Evolutionary conservation across 305 asterid genomes (phyloP).

Genomic region (Euphrasia arctica): DNA sequence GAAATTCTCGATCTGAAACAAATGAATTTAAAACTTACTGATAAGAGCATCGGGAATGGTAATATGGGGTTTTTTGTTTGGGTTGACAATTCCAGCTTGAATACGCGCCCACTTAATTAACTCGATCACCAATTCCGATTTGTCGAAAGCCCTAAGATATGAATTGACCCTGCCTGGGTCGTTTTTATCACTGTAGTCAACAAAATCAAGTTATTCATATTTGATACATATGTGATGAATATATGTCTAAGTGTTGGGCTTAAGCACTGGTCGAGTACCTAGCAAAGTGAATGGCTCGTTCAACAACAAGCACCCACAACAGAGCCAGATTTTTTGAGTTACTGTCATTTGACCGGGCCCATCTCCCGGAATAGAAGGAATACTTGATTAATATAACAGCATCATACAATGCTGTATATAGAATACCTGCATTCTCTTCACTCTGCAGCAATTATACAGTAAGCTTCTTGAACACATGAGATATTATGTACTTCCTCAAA

Average conservation of each 20-base stretch:
- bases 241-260: neutral
- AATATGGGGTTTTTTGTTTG: conserved; percentile 26
- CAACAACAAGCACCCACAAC: conserved; percentile 62
- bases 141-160: conserved; percentile 51
- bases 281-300: conserved; percentile 58
- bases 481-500: neutral
- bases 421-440: conserved; percentile 40
- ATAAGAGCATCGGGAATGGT: conserved; percentile 56
- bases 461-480: conserved; percentile 15
- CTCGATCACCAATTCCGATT: conserved; percentile 50
- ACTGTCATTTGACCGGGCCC: conserved; percentile 41
- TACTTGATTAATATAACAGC: conserved; percentile 54
- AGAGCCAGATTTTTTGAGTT: conserved; percentile 49
- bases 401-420: conserved; percentile 52
- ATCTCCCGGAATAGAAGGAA: conserved; percentile 49
- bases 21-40: conserved; percentile 45
- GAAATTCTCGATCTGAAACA: conserved; percentile 12
- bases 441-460: conserved; percentile 46
- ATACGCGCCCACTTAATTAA: conserved; percentile 49
- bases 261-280: conserved; percentile 39
- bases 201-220: conserved; percentile 29
- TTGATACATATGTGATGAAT: conserved; percentile 12
- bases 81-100: conserved; percentile 37
- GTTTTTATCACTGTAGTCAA: conserved; percentile 42
- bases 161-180: conserved; percentile 49